phyloP scores from a whole-genome alignment of 768 basidiomycete species.

The Amanita pseudoporphyria region DNA sequence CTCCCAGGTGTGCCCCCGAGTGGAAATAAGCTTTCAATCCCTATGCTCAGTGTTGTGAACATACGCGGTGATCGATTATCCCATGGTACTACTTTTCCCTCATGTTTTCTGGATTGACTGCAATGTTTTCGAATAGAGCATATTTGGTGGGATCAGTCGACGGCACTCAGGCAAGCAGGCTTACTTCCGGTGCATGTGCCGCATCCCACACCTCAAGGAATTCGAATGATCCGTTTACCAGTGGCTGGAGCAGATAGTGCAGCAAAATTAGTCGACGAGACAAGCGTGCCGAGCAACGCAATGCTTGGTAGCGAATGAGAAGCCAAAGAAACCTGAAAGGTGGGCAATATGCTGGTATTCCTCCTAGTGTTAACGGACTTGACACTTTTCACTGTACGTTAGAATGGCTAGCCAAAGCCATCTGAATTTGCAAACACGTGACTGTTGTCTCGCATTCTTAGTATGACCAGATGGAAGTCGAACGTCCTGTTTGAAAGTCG shows the following conservation, averaged over 20 bases:
- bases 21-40: constrained; percentile 36
- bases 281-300: constrained; percentile 25
- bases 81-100: constrained; percentile 17
- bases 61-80: constrained; percentile 32
- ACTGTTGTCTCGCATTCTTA: no score
- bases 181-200: constrained; percentile 25
- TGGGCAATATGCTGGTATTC: neutral
- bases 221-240: constrained; percentile 23
- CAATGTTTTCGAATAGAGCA: constrained; percentile 21
- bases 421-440: no score
- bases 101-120: neutral
- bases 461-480: no score
- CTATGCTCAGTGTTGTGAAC: constrained; percentile 48
- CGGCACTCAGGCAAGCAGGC: constrained; percentile 26
- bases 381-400: no score
- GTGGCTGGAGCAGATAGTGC: constrained; percentile 28
- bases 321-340: constrained; percentile 12
- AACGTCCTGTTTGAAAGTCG: no score
- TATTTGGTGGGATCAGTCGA: constrained; percentile 37
- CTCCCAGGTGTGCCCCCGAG: constrained; percentile 46
- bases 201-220: constrained; percentile 15
- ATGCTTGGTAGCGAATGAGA: constrained; percentile 21
- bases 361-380: neutral
- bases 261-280: constrained; percentile 26
- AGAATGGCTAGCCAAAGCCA: no score